A percentile compares a stretch with the other conserved stretches of the same genome.
phyloP scores from a whole-genome alignment of 2,329 filamentous ascomycete species.

The Aspergillus ruber region DNA sequence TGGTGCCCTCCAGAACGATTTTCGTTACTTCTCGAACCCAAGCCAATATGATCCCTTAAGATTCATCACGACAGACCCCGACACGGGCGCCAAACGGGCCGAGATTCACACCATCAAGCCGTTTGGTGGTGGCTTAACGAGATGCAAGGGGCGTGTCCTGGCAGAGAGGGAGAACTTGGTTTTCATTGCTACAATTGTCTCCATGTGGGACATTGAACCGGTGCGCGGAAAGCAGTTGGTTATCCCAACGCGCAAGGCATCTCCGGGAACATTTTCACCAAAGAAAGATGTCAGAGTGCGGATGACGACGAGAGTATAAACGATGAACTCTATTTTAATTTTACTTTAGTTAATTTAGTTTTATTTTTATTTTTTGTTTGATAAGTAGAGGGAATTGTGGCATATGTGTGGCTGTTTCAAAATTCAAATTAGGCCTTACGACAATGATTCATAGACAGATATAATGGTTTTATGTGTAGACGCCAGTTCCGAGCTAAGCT shows the following conservation, averaged over 20 bases:
- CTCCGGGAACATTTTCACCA: constrained; percentile 47
- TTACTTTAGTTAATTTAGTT: too few species aligned
- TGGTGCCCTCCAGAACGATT: constrained; percentile 39
- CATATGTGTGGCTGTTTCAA: not conserved
- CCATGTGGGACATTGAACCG: constrained; percentile 52
- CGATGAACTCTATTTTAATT: too few species aligned
- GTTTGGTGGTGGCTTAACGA: constrained; percentile 44
- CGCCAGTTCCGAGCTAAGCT: too few species aligned
- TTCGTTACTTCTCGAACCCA: constrained; percentile 35
- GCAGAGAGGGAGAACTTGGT: constrained; percentile 46
- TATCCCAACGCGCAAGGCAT: constrained; percentile 45
- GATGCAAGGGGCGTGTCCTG: constrained; percentile 47
- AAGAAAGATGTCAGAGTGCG: constrained; percentile 49
- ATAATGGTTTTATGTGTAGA: not conserved
- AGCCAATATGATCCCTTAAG: constrained; percentile 39
- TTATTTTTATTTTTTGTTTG: not conserved
- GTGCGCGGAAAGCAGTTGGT: constrained; percentile 41
- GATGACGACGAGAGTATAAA: constrained; percentile 39
- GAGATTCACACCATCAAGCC: constrained; percentile 40
- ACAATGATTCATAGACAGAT: not conserved
- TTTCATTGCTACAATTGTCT: constrained; percentile 47
- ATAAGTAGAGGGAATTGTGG: not conserved
- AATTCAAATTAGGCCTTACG: not conserved
- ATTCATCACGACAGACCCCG: constrained; percentile 40
- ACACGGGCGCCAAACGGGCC: constrained; percentile 28